phyloP scores from a whole-genome alignment of 352 stramenopile genomes.

The Hyaloperonospora arabidopsidis region DNA sequence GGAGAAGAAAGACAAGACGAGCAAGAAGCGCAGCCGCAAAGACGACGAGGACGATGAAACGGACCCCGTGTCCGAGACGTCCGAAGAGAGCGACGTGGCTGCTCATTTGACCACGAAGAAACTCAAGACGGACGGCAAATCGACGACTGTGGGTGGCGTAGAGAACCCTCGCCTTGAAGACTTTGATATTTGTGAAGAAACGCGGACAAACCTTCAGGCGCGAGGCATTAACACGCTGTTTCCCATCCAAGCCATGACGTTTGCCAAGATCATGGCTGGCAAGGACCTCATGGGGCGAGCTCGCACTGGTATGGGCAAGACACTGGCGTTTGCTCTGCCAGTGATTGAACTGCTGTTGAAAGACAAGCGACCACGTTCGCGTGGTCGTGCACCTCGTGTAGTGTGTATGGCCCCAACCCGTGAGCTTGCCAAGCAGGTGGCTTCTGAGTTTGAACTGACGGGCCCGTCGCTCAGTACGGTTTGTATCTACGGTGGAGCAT shows the following conservation, averaged over 20 bases:
- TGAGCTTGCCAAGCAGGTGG: slow-evolving; percentile 96
- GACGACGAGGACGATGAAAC: slow-evolving; percentile 25
- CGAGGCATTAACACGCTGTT: slow-evolving; percentile 86
- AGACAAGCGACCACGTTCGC: slow-evolving; percentile 64
- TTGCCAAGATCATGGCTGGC: slow-evolving; percentile 91
- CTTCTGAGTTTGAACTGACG: slow-evolving; percentile 81
- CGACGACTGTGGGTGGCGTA: slow-evolving; percentile 34
- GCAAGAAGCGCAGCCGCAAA: slow-evolving; percentile 61
- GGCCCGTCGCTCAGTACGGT: slow-evolving; percentile 75
- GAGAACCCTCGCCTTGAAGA: slow-evolving; percentile 65
- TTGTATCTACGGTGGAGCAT: slow-evolving; percentile 89
- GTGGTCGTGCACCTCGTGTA: slow-evolving; percentile 81
- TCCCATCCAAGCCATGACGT: slow-evolving; percentile 91
- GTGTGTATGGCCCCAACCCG: slow-evolving; percentile 96
- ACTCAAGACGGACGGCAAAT: slow-evolving; percentile 30
- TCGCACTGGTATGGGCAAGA: slow-evolving; percentile 98
- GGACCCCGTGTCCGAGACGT: slow-evolving; percentile 35
- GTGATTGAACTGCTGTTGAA: slow-evolving; percentile 88
- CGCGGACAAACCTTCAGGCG: slow-evolving; percentile 52
- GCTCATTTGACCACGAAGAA: slow-evolving; percentile 27
- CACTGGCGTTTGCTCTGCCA: slow-evolving; percentile 95
- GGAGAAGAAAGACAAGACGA: slow-evolving; percentile 67
- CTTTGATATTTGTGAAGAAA: slow-evolving; percentile 62
- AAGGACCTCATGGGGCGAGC: slow-evolving; percentile 96
- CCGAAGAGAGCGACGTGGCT: slow-evolving; percentile 50